Conservation (phyloP, 2,329 filamentous ascomycete species). For the Talaromyces marneffei region DNA sequence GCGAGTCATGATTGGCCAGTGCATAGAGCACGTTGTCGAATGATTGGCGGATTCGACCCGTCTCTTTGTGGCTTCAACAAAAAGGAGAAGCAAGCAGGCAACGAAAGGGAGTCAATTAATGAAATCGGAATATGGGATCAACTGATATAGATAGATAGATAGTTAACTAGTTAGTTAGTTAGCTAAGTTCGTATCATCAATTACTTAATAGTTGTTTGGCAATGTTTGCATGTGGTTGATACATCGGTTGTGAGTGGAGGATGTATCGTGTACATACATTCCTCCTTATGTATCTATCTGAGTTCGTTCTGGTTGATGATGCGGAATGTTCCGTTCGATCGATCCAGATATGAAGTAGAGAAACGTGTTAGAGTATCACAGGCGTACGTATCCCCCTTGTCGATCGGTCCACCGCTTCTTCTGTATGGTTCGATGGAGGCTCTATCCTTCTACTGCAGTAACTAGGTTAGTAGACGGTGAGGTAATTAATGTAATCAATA, state of each 20-base stretch:
- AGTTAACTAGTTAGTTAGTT: too few relatives aligned
- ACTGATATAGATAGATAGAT: too few relatives aligned
- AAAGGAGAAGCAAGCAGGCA: not conserved
- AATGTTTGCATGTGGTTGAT: not conserved
- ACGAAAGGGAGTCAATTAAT: not conserved
- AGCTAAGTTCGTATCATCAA: not conserved
- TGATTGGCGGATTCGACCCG: conserved; percentile 12
- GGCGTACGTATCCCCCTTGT: not conserved
- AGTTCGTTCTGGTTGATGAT: not conserved
- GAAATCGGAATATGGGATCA: not conserved
- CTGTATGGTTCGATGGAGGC: not conserved
- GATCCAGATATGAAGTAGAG: not conserved
- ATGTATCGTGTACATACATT: not conserved
- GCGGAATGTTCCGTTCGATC: not conserved
- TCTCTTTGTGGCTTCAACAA: not conserved
- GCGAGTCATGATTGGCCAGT: conserved; percentile 6
- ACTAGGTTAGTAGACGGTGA: too few relatives aligned
- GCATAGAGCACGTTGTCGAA: conserved; percentile 13
- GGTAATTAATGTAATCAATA: not conserved
- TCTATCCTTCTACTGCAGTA: not conserved
- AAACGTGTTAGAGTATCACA: not conserved
- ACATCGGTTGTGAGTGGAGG: not conserved
- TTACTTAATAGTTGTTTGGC: not conserved
- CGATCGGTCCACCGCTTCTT: not conserved
- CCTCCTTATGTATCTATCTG: not conserved